A percentile compares a stretch with the other conserved stretches of the same genome.
These are phyloP conservation scores for Teratosphaeria zuluensis DNA, from an alignment of 2,329 filamentous ascomycete species.

Conservation along the genomic window DNA sequence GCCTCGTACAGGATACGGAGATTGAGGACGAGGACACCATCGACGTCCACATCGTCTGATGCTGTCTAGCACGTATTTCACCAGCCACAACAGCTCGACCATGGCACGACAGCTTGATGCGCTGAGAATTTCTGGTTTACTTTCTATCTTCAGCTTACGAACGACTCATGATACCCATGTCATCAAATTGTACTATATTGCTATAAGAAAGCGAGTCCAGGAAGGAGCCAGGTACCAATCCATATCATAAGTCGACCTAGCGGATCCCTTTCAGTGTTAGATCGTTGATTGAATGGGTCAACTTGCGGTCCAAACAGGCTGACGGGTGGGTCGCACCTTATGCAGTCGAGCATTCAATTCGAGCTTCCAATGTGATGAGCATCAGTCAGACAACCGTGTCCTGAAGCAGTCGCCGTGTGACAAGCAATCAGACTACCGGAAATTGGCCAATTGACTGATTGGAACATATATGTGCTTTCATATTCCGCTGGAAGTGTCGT, in stretches of 20 bases:
- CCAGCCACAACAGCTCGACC: neutral
- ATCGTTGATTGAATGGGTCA: too few species aligned
- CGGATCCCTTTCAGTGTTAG: too few species aligned
- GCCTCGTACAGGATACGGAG: constrained; percentile 55
- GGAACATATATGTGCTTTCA: neutral
- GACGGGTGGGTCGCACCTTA: too few species aligned
- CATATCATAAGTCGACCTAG: too few species aligned
- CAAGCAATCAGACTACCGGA: too few species aligned
- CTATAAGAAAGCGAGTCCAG: neutral
- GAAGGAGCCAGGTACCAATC: neutral
- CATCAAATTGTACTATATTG: neutral
- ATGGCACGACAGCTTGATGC: neutral
- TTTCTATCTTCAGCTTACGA: neutral
- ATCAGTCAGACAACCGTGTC: too few species aligned
- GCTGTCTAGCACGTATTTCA: neutral
- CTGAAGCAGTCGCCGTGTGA: too few species aligned
- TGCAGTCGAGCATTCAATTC: too few species aligned
- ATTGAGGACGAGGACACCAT: constrained; percentile 66
- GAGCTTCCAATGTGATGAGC: too few species aligned
- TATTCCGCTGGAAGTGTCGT: neutral
- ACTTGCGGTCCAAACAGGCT: too few species aligned
- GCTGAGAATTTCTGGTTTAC: neutral
- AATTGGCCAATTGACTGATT: too few species aligned
- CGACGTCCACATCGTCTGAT: constrained; percentile 58
- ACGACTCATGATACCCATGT: neutral